These are phyloP conservation scores for Malassezia dermatis DNA, from an alignment of 1,284 basidiomycete genomes.

Conservation along the genomic window DNA sequence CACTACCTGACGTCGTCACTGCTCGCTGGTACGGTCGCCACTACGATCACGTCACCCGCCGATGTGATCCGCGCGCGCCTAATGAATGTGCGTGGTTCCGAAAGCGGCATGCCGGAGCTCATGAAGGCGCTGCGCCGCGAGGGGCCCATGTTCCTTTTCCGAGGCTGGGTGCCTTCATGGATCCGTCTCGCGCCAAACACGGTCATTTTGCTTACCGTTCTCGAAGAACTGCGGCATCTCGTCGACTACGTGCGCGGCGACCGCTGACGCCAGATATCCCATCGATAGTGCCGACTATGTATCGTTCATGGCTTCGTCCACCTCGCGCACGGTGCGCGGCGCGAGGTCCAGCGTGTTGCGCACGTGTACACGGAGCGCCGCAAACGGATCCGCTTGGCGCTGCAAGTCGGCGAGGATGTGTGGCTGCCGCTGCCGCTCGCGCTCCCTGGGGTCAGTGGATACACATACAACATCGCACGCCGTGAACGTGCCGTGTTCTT, in stretches of 20 bases:
- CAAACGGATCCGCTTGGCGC: constrained; percentile 33
- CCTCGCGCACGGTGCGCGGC: background rate
- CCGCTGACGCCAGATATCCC: background rate
- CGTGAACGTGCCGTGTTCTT: background rate
- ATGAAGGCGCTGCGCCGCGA: constrained; percentile 38
- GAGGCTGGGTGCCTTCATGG: constrained; percentile 55
- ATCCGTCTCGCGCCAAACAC: constrained; percentile 46
- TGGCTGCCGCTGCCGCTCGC: constrained; percentile 34
- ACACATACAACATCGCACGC: constrained; percentile 6
- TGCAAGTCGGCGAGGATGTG: constrained; percentile 33
- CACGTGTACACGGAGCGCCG: constrained; percentile 36
- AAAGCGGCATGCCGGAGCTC: constrained; percentile 23
- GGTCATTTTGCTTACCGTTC: constrained; percentile 41
- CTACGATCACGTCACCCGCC: constrained; percentile 45
- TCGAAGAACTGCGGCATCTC: constrained; percentile 35
- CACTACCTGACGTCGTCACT: constrained; percentile 51
- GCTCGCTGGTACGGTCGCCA: constrained; percentile 53
- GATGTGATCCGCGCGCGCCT: constrained; percentile 52
- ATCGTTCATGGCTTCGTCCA: constrained; percentile 2
- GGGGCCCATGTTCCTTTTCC: constrained; percentile 53
- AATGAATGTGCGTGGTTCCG: constrained; percentile 46
- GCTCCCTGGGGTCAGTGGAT: constrained; percentile 1
- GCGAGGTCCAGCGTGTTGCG: constrained; percentile 28
- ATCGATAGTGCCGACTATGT: background rate
- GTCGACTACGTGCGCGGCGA: constrained; percentile 26